These are phyloP conservation scores for Berkeleyomyces basicola DNA, from an alignment of 2,329 filamentous ascomycete species.

Conservation along the genomic window DNA sequence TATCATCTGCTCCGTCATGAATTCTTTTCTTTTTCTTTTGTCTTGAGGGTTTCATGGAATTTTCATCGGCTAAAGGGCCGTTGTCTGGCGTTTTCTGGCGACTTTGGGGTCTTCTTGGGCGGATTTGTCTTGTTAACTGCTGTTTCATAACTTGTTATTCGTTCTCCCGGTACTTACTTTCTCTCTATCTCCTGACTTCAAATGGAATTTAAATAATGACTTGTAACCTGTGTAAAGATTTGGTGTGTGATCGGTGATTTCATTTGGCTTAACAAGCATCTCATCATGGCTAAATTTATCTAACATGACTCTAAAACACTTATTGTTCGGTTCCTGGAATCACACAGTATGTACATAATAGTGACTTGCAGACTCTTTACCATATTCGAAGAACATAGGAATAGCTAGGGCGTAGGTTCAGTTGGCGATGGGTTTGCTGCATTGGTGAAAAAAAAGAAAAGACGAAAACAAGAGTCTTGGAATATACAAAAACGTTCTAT, in stretches of 20 bases:
- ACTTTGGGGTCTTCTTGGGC: background rate
- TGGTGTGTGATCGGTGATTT: background rate
- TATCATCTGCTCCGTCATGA: no score
- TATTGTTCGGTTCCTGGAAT: no score
- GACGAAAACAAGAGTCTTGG: background rate
- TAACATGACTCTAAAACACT: no score
- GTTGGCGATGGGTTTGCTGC: background rate
- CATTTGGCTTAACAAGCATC: background rate
- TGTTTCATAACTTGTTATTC: background rate
- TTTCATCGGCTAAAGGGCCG: background rate
- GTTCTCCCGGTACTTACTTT: background rate
- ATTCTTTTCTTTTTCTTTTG: background rate
- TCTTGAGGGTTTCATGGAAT: background rate
- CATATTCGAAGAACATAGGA: background rate
- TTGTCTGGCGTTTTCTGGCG: background rate
- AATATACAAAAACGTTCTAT: background rate
- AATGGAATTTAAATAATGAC: no score
- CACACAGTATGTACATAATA: background rate
- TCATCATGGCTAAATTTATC: no score
- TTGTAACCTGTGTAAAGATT: no score
- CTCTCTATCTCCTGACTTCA: background rate
- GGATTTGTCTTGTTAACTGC: background rate
- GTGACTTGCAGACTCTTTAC: background rate
- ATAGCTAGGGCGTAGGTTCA: no score
- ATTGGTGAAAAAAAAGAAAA: background rate